Conservation (phyloP, 805 yeast genomes). For the Metschnikowia corniflorae region DNA sequence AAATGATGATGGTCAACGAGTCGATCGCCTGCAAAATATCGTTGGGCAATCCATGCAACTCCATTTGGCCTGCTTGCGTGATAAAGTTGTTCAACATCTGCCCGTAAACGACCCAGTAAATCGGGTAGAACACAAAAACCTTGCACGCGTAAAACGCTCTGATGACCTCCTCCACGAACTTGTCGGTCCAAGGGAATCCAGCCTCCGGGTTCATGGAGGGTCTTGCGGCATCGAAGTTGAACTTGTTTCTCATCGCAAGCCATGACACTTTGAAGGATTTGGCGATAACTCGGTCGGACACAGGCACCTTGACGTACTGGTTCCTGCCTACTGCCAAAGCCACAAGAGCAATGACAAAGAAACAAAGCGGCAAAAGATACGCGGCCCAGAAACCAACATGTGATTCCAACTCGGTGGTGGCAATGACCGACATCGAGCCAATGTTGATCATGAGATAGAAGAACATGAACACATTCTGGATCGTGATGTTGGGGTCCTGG, state of each 20-base stretch:
- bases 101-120: constrained; percentile 69
- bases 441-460: constrained; percentile 75
- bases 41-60: constrained; percentile 73
- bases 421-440: constrained; percentile 72
- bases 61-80: constrained; percentile 72
- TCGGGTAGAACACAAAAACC: constrained; percentile 66
- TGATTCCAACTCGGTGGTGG: constrained; percentile 69
- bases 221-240: constrained; percentile 52
- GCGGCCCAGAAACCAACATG: constrained; percentile 73
- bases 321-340: constrained; percentile 52
- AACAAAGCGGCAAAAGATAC: constrained; percentile 61
- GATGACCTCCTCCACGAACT: constrained; percentile 68
- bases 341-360: constrained; percentile 51
- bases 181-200: constrained; percentile 58
- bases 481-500: constrained; percentile 63
- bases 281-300: constrained; percentile 58
- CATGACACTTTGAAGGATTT: constrained; percentile 44
- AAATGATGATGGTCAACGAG: constrained; percentile 71
- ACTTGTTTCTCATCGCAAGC: constrained; percentile 44
- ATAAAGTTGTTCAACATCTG: constrained; percentile 73
- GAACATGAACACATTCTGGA: constrained; percentile 70
- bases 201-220: constrained; percentile 51
- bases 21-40: constrained; percentile 75
- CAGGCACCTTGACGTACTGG: constrained; percentile 55
- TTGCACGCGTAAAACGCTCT: constrained; percentile 68